These are phyloP conservation scores for Rhizopogon salebrosus DNA, from an alignment of 768 basidiomycete species.

Conservation along the genomic window DNA sequence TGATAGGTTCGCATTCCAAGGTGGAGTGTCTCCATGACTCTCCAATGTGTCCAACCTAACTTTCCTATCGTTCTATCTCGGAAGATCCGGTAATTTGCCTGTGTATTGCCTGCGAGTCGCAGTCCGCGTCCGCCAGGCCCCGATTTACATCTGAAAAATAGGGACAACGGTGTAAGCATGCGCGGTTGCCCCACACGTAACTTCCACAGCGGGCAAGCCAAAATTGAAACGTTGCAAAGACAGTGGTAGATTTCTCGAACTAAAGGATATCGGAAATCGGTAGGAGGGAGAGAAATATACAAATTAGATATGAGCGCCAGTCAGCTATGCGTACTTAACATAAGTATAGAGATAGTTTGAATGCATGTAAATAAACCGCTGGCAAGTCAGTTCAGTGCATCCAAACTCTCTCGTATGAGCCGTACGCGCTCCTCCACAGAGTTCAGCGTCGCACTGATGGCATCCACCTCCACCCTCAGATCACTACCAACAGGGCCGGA, in stretches of 20 bases:
- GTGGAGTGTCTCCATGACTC: too few relatives aligned
- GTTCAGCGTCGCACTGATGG: conserved; percentile 48
- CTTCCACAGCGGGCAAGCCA: too few relatives aligned
- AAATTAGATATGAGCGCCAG: not conserved
- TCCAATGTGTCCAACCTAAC: not conserved
- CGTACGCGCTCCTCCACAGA: conserved; percentile 51
- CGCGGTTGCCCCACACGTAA: too few relatives aligned
- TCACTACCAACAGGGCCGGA: conserved; percentile 18
- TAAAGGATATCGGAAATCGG: not conserved
- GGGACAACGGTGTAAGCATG: too few relatives aligned
- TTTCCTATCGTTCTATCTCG: too few relatives aligned
- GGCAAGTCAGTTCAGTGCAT: conserved; percentile 23
- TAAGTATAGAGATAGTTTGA: not conserved
- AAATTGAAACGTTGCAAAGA: too few relatives aligned
- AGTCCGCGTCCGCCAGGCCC: too few relatives aligned
- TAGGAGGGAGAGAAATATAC: not conserved
- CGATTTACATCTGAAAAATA: too few relatives aligned
- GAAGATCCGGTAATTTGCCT: too few relatives aligned
- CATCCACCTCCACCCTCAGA: conserved; percentile 43
- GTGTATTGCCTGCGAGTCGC: too few relatives aligned
- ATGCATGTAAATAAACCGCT: not conserved
- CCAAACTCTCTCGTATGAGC: conserved; percentile 39
- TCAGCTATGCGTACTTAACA: not conserved
- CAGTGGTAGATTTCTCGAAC: too few relatives aligned
- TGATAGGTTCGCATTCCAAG: too few relatives aligned